These are phyloP conservation scores for Candida nemodendra DNA, from an alignment of 805 yeast species.

Conservation along the genomic window DNA sequence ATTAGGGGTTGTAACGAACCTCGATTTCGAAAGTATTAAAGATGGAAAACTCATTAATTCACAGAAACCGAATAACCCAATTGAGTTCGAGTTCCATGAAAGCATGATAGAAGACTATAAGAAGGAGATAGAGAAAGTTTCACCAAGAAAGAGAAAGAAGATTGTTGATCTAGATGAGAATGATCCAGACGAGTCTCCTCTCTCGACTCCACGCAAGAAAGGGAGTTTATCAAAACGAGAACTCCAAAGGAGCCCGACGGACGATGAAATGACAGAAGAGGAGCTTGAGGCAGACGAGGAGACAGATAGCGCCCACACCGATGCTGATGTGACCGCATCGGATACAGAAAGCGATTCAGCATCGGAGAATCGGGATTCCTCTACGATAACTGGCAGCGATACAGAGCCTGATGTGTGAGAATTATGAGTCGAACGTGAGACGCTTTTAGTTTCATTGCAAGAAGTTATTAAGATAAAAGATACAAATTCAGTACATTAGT, in stretches of 20 bases:
- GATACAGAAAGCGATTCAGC: background rate
- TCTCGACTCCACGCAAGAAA: background rate
- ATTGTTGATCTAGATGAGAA: background rate
- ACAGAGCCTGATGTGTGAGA: conserved; percentile 10
- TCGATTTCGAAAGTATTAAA: conserved; percentile 14
- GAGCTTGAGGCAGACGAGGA: conserved; percentile 5
- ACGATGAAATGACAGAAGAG: conserved; percentile 3
- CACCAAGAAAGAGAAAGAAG: conserved; percentile 19
- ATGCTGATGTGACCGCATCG: conserved; percentile 1
- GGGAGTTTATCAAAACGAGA: background rate
- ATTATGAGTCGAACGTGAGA: background rate
- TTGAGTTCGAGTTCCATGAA: conserved; percentile 18
- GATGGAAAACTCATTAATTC: conserved; percentile 8
- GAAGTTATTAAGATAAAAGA: background rate
- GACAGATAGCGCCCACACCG: conserved; percentile 1
- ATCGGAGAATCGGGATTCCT: background rate
- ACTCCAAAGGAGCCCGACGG: background rate
- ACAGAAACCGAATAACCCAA: conserved; percentile 19
- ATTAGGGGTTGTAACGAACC: background rate
- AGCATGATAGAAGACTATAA: conserved; percentile 9
- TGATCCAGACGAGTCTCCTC: background rate
- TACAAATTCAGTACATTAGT: background rate
- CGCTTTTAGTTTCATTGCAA: background rate
- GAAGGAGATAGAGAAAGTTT: conserved; percentile 16
- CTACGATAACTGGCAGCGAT: conserved; percentile 3